Evolutionary conservation across 768 basidiomycete genomes (phyloP).

Genomic region (Tremella yokohamensis): DNA sequence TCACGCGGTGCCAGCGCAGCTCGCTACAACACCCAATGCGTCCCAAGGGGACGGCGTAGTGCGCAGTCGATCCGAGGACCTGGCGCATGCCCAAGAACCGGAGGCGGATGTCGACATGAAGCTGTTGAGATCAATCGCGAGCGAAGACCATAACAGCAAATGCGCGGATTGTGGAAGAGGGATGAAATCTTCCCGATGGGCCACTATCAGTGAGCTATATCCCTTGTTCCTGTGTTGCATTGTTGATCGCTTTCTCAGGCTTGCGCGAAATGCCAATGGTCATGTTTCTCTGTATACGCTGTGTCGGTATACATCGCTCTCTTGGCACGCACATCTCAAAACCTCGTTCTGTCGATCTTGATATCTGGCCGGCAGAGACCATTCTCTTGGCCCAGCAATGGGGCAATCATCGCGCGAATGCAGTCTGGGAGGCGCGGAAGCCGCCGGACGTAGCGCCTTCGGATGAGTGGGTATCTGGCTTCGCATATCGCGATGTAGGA

Average conservation of each 20-base stretch:
- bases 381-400: conserved; percentile 40
- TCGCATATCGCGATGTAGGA: neutral
- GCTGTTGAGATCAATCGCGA: conserved; percentile 39
- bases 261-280: conserved; percentile 44
- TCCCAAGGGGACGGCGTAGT: conserved; percentile 5
- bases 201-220: conserved; percentile 41
- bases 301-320: conserved; percentile 45
- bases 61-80: neutral
- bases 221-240: neutral
- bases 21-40: neutral
- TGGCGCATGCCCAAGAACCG: neutral
- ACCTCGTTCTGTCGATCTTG: conserved; percentile 47
- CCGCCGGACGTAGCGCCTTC: conserved; percentile 15
- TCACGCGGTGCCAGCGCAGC: conserved; percentile 3
- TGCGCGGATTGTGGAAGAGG: conserved; percentile 50
- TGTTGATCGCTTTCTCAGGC: conserved; percentile 17
- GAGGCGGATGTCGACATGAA: conserved; percentile 27
- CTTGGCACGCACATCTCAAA: conserved; percentile 51
- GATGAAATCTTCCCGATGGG: conserved; percentile 47
- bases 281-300: conserved; percentile 49
- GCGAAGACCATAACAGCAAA: conserved; percentile 29
- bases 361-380: conserved; percentile 45
- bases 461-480: conserved; percentile 42
- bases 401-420: conserved; percentile 46
- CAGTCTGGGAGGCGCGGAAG: conserved; percentile 41